Percentiles rank a stretch among this genome's conserved stretches.
Evolutionary conservation across 768 basidiomycete genomes (phyloP).

Genomic region (Boletus tylopilopsis): DNA sequence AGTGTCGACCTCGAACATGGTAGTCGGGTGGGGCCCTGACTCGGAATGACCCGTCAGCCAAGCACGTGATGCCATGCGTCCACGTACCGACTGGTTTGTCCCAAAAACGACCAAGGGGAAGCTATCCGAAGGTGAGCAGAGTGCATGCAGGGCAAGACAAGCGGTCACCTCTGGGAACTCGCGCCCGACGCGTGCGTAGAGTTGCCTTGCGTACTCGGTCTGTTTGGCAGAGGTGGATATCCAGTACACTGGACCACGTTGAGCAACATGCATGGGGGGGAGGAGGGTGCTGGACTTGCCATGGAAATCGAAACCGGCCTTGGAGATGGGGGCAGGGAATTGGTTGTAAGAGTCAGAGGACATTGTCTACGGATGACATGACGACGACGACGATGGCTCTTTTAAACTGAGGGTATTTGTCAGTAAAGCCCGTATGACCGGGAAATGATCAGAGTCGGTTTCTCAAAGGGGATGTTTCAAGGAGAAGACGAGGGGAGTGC

Average conservation of each 20-base stretch:
- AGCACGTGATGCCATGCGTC: background rate
- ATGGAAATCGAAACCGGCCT: slow-evolving; percentile 69
- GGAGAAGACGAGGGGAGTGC: too few species aligned
- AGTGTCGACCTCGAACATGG: slow-evolving; percentile 72
- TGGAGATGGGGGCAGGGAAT: slow-evolving; percentile 57
- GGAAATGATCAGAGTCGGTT: too few species aligned
- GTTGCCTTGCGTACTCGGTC: slow-evolving; percentile 44
- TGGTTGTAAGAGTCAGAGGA: slow-evolving; percentile 49
- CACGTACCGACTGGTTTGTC: slow-evolving; percentile 57
- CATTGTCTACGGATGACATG: too few species aligned
- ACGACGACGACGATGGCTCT: too few species aligned
- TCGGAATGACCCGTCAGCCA: background rate
- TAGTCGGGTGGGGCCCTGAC: slow-evolving; percentile 61
- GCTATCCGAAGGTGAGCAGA: slow-evolving; percentile 31
- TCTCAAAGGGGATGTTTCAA: too few species aligned
- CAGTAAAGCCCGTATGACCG: too few species aligned
- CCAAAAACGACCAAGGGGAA: slow-evolving; percentile 60
- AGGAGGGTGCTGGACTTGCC: slow-evolving; percentile 36
- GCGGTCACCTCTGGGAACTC: slow-evolving; percentile 64
- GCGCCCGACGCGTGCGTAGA: slow-evolving; percentile 55
- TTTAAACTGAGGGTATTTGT: too few species aligned
- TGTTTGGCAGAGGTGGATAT: slow-evolving; percentile 44
- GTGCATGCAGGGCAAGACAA: too few species aligned
- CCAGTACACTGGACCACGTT: slow-evolving; percentile 52
- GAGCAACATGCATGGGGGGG: background rate